Percentiles rank a stretch among this genome's conserved stretches.
Conservation (phyloP, 805 yeast species). For the Wickerhamiella allomyrinae region DNA sequence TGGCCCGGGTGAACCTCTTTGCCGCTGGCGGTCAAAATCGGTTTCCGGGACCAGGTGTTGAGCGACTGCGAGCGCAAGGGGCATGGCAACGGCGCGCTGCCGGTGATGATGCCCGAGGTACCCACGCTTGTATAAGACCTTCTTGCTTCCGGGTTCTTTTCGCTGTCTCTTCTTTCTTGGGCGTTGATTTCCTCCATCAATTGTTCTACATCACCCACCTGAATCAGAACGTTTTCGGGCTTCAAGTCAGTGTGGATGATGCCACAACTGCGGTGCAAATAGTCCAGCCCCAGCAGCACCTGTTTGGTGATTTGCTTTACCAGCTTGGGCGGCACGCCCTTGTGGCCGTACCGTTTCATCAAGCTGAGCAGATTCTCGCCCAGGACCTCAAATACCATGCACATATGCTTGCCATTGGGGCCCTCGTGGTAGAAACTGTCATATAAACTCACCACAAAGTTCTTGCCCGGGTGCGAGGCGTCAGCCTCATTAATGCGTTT, state of each 20-base stretch:
- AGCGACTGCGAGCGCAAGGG: conserved; percentile 41
- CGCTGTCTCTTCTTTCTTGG: conserved; percentile 29
- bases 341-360: conserved; percentile 60
- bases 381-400: conserved; percentile 93
- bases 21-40: neutral
- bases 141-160: conserved; percentile 18
- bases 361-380: conserved; percentile 87
- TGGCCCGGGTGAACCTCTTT: neutral
- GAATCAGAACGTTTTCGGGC: conserved; percentile 65
- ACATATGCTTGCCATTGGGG: conserved; percentile 82
- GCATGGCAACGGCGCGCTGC: conserved; percentile 86
- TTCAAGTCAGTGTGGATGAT: conserved; percentile 61
- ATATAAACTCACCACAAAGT: conserved; percentile 61
- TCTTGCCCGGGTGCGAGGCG: conserved; percentile 63
- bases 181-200: conserved; percentile 55
- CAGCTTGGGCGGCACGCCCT: conserved; percentile 62
- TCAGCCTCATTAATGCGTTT: conserved; percentile 47
- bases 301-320: conserved; percentile 77
- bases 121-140: conserved; percentile 1
- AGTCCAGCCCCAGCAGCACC: conserved; percentile 55
- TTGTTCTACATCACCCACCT: conserved; percentile 70
- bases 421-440: conserved; percentile 82
- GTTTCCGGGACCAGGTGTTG: neutral
- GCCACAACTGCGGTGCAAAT: conserved; percentile 57
- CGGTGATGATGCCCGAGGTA: conserved; percentile 43